phyloP scores from a whole-genome alignment of 345 rosid species.

The Cochlearia excelsa region DNA sequence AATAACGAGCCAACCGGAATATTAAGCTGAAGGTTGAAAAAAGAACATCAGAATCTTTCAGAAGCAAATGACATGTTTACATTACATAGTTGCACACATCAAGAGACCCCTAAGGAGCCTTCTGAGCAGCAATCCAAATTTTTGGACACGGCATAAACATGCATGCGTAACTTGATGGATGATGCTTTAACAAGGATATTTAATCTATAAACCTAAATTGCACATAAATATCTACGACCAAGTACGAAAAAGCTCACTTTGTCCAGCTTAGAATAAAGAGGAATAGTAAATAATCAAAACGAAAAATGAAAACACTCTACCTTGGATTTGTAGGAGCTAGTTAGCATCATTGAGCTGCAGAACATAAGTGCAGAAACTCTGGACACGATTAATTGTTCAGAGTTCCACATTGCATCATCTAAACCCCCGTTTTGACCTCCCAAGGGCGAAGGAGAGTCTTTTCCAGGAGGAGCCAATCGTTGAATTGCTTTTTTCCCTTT shows the following conservation, averaged over 20 bases:
- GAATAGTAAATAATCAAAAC: neutral
- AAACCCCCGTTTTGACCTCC: conserved; percentile 51
- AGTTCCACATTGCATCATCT: conserved; percentile 46
- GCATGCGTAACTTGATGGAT: too few relatives aligned
- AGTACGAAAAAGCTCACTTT: neutral
- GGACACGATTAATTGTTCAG: conserved; percentile 43
- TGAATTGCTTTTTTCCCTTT: conserved; percentile 57
- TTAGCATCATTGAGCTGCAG: conserved; percentile 68
- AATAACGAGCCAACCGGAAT: conserved; percentile 60
- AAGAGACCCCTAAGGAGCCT: conserved; percentile 2
- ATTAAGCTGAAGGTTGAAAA: conserved; percentile 44
- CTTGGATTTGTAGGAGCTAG: conserved; percentile 62
- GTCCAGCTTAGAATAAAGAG: conserved; percentile 3
- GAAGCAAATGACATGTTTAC: conserved; percentile 9
- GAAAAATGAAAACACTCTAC: conserved; percentile 32
- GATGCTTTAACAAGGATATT: too few relatives aligned
- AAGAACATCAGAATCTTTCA: conserved; percentile 21
- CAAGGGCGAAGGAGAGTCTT: conserved; percentile 60
- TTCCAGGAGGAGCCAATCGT: conserved; percentile 67
- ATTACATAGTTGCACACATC: conserved; percentile 9
- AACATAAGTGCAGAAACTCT: conserved; percentile 53
- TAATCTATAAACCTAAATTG: neutral
- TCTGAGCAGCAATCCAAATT: conserved; percentile 2
- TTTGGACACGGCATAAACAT: conserved; percentile 5
- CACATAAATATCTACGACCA: neutral